Evolutionary conservation across 2,329 filamentous ascomycete genomes (phyloP), one percentile per base, ranked within the genome.

Genomic region (Aspergillus melleus): DNA sequence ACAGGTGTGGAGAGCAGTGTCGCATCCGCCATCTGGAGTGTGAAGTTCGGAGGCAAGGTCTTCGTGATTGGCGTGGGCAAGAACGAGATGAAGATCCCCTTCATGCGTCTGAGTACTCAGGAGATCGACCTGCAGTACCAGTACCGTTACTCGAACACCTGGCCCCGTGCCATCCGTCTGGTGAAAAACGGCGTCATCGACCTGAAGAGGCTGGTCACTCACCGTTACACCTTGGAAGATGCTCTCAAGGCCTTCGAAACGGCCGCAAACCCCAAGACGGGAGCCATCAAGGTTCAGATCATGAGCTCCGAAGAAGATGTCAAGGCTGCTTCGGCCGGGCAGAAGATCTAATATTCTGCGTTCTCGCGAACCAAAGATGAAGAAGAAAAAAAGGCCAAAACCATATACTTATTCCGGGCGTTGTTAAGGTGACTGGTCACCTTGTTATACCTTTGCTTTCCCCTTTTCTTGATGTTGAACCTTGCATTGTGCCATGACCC

Each of bases 201-300:
- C 73, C 80, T 97, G 73, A 85, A 84, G 69, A 90, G 86, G 77
- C 80, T 98, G 62, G 92, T 97, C 39, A 97, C 94, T 46, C 94
- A 98, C 81, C 85, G 91, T 19, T 97, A 90, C 79, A 81, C 84
- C 65, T 79, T 98, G 42, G 93, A 96, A 79, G 89, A 98, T 74
- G 92, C 93, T 0, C 77, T 95, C 29, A 86, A 94, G 78, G 94
- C 94, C 8, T 98, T 98, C 76, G 87, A 92, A 80, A 95, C 91
- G 46, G 92, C 93, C 20, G 87, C 90, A 9, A 88, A 97, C 77
- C 89, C 92, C 44, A 92, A 90, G 82, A 96, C 90, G 54, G 93
- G 94, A 6, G 92, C 93, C n/a, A 97, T 98, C 79, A 98, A 98
- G 84, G 93, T 97, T 61, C 90, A 92, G 84, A 97, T 97, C 72